Conservation (phyloP, 202 grass and related monocot genomes). For the Panicum virgatum region DNA sequence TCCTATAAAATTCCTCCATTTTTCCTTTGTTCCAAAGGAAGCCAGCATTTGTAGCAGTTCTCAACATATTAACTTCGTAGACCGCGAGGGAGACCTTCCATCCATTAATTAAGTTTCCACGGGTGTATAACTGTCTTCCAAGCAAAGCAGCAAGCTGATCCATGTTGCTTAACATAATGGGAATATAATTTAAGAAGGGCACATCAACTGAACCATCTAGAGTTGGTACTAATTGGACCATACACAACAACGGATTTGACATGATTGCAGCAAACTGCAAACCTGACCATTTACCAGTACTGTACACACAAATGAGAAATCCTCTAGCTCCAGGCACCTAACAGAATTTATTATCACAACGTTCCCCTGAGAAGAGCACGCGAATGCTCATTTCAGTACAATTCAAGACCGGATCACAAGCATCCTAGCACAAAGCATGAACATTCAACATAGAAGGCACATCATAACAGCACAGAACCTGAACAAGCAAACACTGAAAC, state of each 20-base stretch:
- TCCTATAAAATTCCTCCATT: too few species aligned
- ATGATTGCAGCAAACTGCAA: not conserved
- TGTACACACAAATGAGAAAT: not conserved
- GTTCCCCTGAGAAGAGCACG: conserved; percentile 32
- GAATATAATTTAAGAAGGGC: too few species aligned
- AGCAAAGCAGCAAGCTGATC: not conserved
- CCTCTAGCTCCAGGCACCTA: not conserved
- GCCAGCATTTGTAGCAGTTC: too few species aligned
- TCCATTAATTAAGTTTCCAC: not conserved
- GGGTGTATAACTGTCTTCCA: not conserved
- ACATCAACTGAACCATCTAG: not conserved
- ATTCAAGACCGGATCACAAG: not conserved
- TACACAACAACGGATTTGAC: not conserved
- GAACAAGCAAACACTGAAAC: conserved; percentile 4
- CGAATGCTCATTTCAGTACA: conserved; percentile 36
- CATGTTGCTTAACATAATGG: not conserved
- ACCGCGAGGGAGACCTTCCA: not conserved
- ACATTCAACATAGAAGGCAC: conserved; percentile 21
- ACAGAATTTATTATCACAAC: conserved; percentile 23
- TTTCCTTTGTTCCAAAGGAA: too few species aligned
- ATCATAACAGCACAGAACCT: not conserved
- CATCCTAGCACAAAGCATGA: conserved; percentile 20
- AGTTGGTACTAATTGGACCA: not conserved
- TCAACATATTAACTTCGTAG: too few species aligned
- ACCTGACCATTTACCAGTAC: not conserved